Evolutionary conservation across 2,329 filamentous ascomycete genomes (phyloP), one percentile per base, ranked within the genome.

Genomic region (Fusarium pseudograminearum): DNA sequence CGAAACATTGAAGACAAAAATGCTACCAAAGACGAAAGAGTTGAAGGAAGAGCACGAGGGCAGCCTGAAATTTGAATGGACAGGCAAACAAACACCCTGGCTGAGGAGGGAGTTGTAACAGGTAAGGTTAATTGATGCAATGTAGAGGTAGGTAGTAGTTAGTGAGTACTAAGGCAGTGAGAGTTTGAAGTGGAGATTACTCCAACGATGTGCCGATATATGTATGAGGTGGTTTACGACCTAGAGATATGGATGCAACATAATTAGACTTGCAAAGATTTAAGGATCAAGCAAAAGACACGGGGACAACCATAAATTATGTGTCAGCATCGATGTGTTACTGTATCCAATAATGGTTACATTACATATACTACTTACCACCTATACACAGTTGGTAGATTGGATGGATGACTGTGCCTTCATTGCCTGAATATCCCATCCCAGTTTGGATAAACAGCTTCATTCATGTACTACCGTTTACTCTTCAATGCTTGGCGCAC

Each of bases 151-250:
- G 9, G 26, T 28, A 28, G 26, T 28, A 28, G 26, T 28, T 28
- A 28, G 47, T 30, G 28, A 30, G 52, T 41, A 30, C 36, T 20
- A 11, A 38, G 47, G 52, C 33, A 31, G 55, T 63, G 68, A 50
- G 45, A 61, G 65, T 70, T 44, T 59, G 47, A 45, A 47, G 67
- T 70, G 67, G 67, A 64, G 62, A 59, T 70, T 52, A 10, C 36
- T 26, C 33, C n/a, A 40, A 40, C 36, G 36, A 36, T 38, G 31
- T 50, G 14, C 18, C 34, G 33, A 40, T 16, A 24, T 22, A 30
- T 34, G 48, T 20, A 52, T 26, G 24, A 45, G 26, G 28, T 36
- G 18, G 31, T 50, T 42, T 42, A 26, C 16, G 8, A 36, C 33
- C 33, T 18, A 36, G 33, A 36, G 16, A 36, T 18, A 36, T 26